These are phyloP conservation scores for Saccharomyces hybrid DNA, from an alignment of 1,139 yeast genomes.

Conservation along the genomic window DNA sequence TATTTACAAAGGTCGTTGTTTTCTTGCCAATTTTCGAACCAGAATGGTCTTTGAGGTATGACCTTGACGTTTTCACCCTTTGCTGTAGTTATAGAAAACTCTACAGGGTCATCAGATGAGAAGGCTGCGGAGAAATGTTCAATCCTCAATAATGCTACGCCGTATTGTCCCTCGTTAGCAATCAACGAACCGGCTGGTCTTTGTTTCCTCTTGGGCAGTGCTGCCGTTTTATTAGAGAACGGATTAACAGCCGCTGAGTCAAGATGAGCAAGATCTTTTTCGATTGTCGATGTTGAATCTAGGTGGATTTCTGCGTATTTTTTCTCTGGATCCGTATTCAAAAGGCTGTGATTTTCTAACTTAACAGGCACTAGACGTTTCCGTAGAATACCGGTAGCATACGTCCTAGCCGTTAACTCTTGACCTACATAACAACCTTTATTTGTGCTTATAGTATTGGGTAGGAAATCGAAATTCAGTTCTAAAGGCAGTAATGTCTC, in stretches of 20 bases:
- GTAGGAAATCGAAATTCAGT: slow-evolving; percentile 62
- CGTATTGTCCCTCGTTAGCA: slow-evolving; percentile 50
- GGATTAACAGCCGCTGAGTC: slow-evolving; percentile 27
- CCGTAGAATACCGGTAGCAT: slow-evolving; percentile 72
- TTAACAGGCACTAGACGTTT: slow-evolving; percentile 75
- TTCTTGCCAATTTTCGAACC: slow-evolving; percentile 17
- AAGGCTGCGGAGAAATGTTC: slow-evolving; percentile 33
- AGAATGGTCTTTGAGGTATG: slow-evolving; percentile 20
- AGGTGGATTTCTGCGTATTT: slow-evolving; percentile 3
- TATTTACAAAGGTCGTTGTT: slow-evolving; percentile 1
- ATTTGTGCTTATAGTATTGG: slow-evolving; percentile 72
- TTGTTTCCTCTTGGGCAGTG: slow-evolving; percentile 19
- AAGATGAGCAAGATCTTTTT: slow-evolving; percentile 8
- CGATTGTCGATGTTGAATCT: background rate
- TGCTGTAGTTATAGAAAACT: background rate
- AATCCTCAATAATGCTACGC: slow-evolving; percentile 49
- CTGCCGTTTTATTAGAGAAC: slow-evolving; percentile 27
- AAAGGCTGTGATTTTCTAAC: slow-evolving; percentile 29
- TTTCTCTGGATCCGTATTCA: background rate
- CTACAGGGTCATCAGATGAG: background rate
- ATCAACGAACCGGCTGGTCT: slow-evolving; percentile 54
- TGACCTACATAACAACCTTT: slow-evolving; percentile 98
- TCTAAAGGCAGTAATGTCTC: slow-evolving; percentile 71
- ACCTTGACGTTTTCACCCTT: slow-evolving; percentile 7
- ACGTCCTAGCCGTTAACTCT: slow-evolving; percentile 85